Base-by-base conservation (phyloP, 1,284 basidiomycete genomes). In the Cryptococcus depauperatus region DNA sequence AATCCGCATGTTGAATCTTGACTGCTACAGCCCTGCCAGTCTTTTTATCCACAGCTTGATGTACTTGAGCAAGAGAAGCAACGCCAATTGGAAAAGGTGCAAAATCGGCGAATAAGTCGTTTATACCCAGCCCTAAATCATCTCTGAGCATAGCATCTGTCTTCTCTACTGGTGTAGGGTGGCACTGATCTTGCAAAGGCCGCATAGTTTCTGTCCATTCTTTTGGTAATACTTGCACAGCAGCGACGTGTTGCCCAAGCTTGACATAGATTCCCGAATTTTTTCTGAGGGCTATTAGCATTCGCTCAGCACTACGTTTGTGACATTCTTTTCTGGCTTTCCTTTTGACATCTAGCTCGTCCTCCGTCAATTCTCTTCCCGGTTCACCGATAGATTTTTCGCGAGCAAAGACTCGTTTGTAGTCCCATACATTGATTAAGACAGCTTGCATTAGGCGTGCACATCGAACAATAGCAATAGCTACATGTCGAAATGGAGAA, bases 1-100 rank as follows among this genome's bases (percentile, higher is more conserved):
- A 76, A 65, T 87, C 85, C 4, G 95, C 91, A 68, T 98, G 95
- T 76, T 98, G 93, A 37, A 98, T 68, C 80, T 99, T 99, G 48
- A 98, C 83, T 10, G 95, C 95, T n/a, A 93, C 89, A 35, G 75
- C 71, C 58, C 77, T 76, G 1, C 85, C 84, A 2, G 83, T 81
- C 37, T 78, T 74, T 41, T 79, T 78, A 55, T 90, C 82, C 6
- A 74, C 76, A 0, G 84, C 95, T 16, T 84, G 78, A 70, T 98
- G 95, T 5, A 98, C 95, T 69, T 99, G 93, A 6, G 92, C 93
- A 27, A 98, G 73, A 61, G 74, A 91, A 4, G 91, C 92, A 8
- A 95, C 90, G 5, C 95, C 95, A 44, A 98, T 85, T 9, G 95
- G 93, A n/a, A 76, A 75, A 4, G 81, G 80, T 56, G 96, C 81